Conservation (phyloP, 2,329 filamentous ascomycete species). For the Cercospora sp. region DNA sequence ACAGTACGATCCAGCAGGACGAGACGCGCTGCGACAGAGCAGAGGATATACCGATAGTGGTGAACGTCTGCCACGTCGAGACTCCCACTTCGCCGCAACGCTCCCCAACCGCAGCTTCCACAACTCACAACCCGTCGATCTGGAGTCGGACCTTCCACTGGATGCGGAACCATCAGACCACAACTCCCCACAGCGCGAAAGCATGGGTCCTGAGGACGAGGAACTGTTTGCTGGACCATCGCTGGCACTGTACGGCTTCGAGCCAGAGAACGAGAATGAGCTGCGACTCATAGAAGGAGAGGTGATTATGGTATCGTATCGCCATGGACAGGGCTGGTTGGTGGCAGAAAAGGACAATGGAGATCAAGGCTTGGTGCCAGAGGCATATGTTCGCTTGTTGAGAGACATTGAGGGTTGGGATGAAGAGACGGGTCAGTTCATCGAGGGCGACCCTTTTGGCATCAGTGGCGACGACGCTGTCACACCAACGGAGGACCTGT, state of each 20-base stretch:
- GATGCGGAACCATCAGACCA: conserved; percentile 31
- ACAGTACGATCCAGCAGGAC: conserved; percentile 35
- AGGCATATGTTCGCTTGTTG: conserved; percentile 90
- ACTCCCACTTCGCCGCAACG: conserved; percentile 54
- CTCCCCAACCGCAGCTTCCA: conserved; percentile 32
- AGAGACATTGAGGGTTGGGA: conserved; percentile 86
- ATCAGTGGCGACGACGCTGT: conserved; percentile 4
- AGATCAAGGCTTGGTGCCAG: conserved; percentile 91
- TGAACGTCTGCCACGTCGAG: conserved; percentile 36
- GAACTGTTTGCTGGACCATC: conserved; percentile 98
- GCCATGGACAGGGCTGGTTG: conserved; percentile 95
- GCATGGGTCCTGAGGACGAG: conserved; percentile 65
- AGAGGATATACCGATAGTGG: conserved; percentile 33
- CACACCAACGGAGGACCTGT: conserved; percentile 3
- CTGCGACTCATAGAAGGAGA: conserved; percentile 89
- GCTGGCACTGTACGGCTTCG: conserved; percentile 92
- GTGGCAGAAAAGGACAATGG: conserved; percentile 93
- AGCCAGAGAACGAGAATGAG: conserved; percentile 94
- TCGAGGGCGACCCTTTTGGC: conserved; percentile 36
- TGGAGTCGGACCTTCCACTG: conserved; percentile 34
- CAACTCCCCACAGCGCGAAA: conserved; percentile 33
- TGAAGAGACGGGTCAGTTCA: conserved; percentile 80
- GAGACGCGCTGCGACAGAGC: conserved; percentile 35
- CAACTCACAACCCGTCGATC: conserved; percentile 24
- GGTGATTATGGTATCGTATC: conserved; percentile 93